Evolutionary conservation across 257 asterid genomes (phyloP), one percentile per base, ranked within the genome.

Genomic region (Nicotiana tomentosiformis): DNA sequence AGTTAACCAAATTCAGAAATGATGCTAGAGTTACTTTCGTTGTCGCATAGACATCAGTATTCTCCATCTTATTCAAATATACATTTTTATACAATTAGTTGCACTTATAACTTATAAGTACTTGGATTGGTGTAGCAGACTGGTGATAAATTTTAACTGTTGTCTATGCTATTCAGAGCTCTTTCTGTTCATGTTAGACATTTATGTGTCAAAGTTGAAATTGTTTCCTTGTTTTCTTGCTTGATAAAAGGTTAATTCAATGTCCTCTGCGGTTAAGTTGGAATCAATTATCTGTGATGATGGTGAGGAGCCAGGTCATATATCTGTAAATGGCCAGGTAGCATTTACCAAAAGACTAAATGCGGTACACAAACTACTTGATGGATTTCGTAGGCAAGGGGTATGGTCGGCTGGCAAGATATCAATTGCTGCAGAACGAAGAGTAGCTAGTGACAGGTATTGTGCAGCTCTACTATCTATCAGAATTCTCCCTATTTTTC

Each of bases 381-480:
- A 85, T 49, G 87, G 84, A 64, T 83, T 68, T 4, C 86, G 51
- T 78, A 85, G 83, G 74, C 85, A 56, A n/a, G 86, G 84, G 77
- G 86, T 78, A 33, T 81, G 88, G 89, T 64, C 89, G n/a, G 43
- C 67, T 61, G 74, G 74, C 56, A 33, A 72, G 29, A 58, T 58
- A 33, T 67, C 77, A 32, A 61, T 78, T 46, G 77, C 35, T n/a
- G 83, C 83, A 33, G 90, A 81, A 53, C 83, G 55, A 49, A 87
- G 86, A 82, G 49, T 60, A 49, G 82, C 81, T 66, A 84, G 80
- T 81, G 87, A 77, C 85, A 89, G 92, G 92, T 89, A 35, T 33
- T 20, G 46, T 76, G 62, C 26, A 20, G 64, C 26, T 17, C 57
- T 23, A 66, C 49, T 26, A 1, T 49, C 26, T 62, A 1, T 46